Conservation (phyloP, 129 eudicot species). For the Logfia minima region DNA sequence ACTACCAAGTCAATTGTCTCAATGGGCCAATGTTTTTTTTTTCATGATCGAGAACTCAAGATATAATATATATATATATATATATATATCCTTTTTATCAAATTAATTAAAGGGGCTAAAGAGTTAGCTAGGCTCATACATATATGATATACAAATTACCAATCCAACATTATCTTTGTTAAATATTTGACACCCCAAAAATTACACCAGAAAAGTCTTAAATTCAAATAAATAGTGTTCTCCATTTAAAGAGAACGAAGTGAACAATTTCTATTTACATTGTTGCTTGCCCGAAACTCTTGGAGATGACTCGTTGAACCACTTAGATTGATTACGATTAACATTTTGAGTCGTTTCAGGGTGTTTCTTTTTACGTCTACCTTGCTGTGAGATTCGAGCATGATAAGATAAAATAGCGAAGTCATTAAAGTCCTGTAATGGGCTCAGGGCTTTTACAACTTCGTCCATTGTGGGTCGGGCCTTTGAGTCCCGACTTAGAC, state of each 20-base stretch:
- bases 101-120: background rate
- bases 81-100: background rate
- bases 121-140: background rate
- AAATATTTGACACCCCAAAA: conserved; percentile 42
- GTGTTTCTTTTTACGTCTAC: conserved; percentile 70
- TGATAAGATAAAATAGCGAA: conserved; percentile 76
- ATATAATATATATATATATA: too few relatives aligned
- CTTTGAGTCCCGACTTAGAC: conserved; percentile 82
- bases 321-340: conserved; percentile 46
- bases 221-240: conserved; percentile 4
- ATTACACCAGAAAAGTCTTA: conserved; percentile 32
- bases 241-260: background rate
- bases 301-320: conserved; percentile 52
- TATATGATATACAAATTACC: background rate
- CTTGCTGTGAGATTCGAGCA: conserved; percentile 66
- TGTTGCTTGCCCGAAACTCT: conserved; percentile 47
- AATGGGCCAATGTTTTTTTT: background rate
- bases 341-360: conserved; percentile 48
- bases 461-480: conserved; percentile 94
- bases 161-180: conserved; percentile 30
- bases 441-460: conserved; percentile 67
- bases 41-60: background rate
- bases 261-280: conserved; percentile 38
- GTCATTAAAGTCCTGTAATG: conserved; percentile 73
- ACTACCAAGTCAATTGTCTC: too few relatives aligned